Evolutionary conservation across 75 land plant species (phyloP), one percentile per base, ranked within the genome.

Genomic region (Ceratopteris richardii): DNA sequence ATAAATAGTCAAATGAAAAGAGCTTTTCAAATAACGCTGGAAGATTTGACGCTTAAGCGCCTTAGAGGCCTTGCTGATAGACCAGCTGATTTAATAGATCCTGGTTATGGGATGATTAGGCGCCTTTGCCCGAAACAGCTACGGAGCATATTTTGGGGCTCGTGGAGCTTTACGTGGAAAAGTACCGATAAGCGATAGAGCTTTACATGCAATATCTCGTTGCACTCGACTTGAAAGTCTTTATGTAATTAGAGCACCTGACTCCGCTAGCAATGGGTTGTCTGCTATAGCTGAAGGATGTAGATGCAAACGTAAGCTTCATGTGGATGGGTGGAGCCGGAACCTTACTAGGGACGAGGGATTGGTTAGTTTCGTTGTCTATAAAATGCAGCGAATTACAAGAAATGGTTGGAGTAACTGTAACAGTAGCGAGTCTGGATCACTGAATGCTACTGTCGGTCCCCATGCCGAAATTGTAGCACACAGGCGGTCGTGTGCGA

Each of bases 301-400:
- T 27, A 68, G 66, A 61, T 54, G 75, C 0, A 62, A 88, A 17
- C 52, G 89, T 51, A 87, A 84, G 72, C 75, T 92, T 1, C 92
- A 86, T 40, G 69, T 92, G 31, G 97, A 92, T 70, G 94, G 83
- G 31, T 82, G 88, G 89, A 87, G 79, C 58, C 77, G 77, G 18
- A 82, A 83, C 60, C 54, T 83, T 39, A 80, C 88, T 17, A 84
- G 97, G 12, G 88, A 92, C 43, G 88, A 77, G 52, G 94, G 86
- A 2, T 62, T 92, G 21, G 60, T 69, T 19, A 69, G 68, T 0
- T 70, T n/a, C n/a, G n/a, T n/a, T 92, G 0, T 93, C 82, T 0
- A 70, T 42, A 39, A 50, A 48, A 19, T 84, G 97, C 55, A 61
- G 61, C 18, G 78, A 84, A 24, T 56, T 91, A 7, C 88, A 87